Evolutionary conservation across 2,329 filamentous ascomycete genomes (phyloP).

Genomic region (Mycosphaerella sp.): DNA sequence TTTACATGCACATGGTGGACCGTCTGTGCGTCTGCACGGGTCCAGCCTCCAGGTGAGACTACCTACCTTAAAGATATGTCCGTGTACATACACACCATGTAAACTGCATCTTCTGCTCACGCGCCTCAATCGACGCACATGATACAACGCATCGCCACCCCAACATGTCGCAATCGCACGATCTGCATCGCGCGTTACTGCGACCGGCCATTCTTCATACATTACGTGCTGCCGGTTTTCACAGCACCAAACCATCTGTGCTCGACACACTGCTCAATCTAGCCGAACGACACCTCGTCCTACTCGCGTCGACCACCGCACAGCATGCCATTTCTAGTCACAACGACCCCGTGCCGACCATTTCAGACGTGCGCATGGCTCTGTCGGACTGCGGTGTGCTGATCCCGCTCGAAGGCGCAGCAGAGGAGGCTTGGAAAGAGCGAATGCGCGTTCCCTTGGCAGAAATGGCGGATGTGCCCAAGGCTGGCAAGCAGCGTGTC

Average conservation of each 20-base stretch:
- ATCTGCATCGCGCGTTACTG: slow-evolving; percentile 68
- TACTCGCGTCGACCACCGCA: slow-evolving; percentile 67
- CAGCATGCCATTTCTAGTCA: slow-evolving; percentile 65
- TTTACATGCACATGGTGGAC: too few relatives aligned
- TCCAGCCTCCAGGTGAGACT: too few relatives aligned
- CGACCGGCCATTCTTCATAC: slow-evolving; percentile 86
- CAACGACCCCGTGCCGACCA: slow-evolving; percentile 55
- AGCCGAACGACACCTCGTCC: slow-evolving; percentile 69
- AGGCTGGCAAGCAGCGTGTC: slow-evolving; percentile 26
- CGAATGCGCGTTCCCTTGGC: slow-evolving; percentile 41
- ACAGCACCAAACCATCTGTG: slow-evolving; percentile 71
- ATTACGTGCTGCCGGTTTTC: slow-evolving; percentile 84
- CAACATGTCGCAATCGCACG: slow-evolving; percentile 28
- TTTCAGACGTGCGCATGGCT: slow-evolving; percentile 79
- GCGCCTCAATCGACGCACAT: background rate
- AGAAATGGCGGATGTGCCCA: slow-evolving; percentile 37
- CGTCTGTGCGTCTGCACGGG: too few relatives aligned
- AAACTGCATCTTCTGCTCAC: background rate
- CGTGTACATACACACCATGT: too few relatives aligned
- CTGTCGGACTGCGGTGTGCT: slow-evolving; percentile 75
- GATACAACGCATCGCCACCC: background rate
- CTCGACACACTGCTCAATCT: slow-evolving; percentile 85
- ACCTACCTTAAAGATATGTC: too few relatives aligned
- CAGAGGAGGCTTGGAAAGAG: slow-evolving; percentile 62
- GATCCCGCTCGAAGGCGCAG: slow-evolving; percentile 58